Conservation (phyloP, 2,329 filamentous ascomycete genomes). For the Pestalotiopsis sp. region DNA sequence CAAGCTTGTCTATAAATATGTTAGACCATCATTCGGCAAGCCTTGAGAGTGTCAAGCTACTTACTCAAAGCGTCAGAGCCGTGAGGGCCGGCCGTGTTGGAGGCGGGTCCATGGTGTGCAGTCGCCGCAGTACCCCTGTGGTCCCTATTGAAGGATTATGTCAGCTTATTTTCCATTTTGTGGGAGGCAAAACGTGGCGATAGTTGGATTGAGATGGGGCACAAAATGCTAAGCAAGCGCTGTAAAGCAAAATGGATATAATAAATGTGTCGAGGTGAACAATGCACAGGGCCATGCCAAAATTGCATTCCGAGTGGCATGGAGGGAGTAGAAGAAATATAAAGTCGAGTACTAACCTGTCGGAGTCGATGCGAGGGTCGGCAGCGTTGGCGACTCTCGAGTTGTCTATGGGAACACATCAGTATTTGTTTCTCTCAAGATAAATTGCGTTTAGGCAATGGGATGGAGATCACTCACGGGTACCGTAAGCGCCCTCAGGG, state of each 20-base stretch:
- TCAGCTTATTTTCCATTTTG: no score
- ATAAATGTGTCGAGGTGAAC: no score
- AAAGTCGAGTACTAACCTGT: slow-evolving; percentile 14
- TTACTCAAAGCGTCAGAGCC: slow-evolving; percentile 15
- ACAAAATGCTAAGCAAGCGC: no score
- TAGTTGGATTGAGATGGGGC: no score
- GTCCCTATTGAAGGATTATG: slow-evolving; percentile 17
- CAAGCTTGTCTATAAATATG: slow-evolving; percentile 48
- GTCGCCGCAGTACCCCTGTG: slow-evolving; percentile 28
- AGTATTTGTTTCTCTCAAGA: no score
- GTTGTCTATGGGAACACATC: slow-evolving; percentile 1
- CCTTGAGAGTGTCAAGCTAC: neutral
- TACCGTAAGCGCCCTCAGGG: slow-evolving; percentile 27
- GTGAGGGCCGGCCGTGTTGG: slow-evolving; percentile 26
- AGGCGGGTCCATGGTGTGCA: neutral
- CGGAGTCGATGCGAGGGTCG: slow-evolving; percentile 37
- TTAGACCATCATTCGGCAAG: neutral
- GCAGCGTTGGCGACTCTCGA: slow-evolving; percentile 8
- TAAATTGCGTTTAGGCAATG: no score
- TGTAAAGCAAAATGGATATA: no score
- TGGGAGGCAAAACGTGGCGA: no score
- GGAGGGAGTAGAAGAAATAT: no score
- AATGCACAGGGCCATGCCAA: no score
- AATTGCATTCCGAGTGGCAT: no score
- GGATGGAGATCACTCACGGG: slow-evolving; percentile 8